Conservation (phyloP, 2,329 filamentous ascomycete species). For the Alternaria panax region DNA sequence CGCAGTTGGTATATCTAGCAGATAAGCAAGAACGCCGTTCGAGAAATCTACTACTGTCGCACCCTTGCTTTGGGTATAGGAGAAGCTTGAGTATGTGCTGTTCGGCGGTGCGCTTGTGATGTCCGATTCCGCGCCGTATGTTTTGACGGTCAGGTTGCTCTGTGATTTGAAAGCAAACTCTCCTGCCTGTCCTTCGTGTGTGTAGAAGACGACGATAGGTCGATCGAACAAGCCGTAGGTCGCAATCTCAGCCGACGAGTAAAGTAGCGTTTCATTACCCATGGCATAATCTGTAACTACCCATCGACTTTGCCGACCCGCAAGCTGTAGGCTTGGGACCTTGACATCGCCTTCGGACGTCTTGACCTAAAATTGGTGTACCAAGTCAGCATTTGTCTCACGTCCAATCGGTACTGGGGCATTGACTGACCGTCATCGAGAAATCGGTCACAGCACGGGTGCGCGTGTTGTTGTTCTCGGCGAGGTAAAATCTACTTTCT, state of each 20-base stretch:
- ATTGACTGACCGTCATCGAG: constrained; percentile 56
- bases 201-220: constrained; percentile 59
- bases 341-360: constrained; percentile 57
- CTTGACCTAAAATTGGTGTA: no score
- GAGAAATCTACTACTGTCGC: constrained; percentile 58
- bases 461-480: constrained; percentile 57
- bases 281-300: constrained; percentile 62
- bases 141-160: constrained; percentile 50
- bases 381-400: no score
- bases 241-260: constrained; percentile 61
- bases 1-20: constrained; percentile 62
- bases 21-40: constrained; percentile 59
- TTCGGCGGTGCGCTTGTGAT: constrained; percentile 39
- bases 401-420: no score
- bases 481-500: constrained; percentile 59
- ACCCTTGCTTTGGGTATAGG: constrained; percentile 58
- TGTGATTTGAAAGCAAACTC: constrained; percentile 59
- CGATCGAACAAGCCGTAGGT: constrained; percentile 59
- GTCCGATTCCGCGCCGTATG: constrained; percentile 50
- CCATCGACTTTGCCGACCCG: constrained; percentile 63
- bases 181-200: constrained; percentile 58
- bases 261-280: constrained; percentile 58
- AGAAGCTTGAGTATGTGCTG: constrained; percentile 43
- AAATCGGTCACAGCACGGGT: constrained; percentile 57
- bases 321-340: constrained; percentile 58